Percentiles rank a stretch among this genome's conserved stretches.
Evolutionary conservation across 1,284 basidiomycete species (phyloP).

Genomic region (Ceratorhiza oryzae-sativae): DNA sequence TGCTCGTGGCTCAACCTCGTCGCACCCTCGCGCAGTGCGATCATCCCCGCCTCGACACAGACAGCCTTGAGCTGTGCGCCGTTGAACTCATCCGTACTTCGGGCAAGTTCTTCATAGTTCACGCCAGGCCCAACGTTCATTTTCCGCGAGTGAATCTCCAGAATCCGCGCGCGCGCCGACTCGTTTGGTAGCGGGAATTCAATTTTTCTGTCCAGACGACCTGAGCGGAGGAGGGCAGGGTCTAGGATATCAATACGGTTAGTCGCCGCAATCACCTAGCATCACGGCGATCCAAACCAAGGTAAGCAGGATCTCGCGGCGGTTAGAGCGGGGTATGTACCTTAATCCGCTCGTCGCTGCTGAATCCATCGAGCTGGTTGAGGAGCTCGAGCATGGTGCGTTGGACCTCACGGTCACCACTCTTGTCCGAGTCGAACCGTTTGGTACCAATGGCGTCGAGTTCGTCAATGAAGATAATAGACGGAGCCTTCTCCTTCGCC

Average conservation of each 20-base stretch:
- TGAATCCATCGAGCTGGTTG: slow-evolving; percentile 81
- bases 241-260: slow-evolving; percentile 98
- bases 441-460: slow-evolving; percentile 83
- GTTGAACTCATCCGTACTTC: slow-evolving; percentile 81
- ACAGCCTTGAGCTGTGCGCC: slow-evolving; percentile 85
- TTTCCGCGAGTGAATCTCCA: slow-evolving; percentile 89
- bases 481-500: slow-evolving; percentile 78
- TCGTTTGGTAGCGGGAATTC: slow-evolving; percentile 83
- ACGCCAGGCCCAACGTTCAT: slow-evolving; percentile 82
- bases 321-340: slow-evolving; percentile 53
- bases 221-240: slow-evolving; percentile 76
- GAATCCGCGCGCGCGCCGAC: slow-evolving; percentile 72
- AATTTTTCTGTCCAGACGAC: slow-evolving; percentile 80
- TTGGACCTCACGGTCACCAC: slow-evolving; percentile 81
- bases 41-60: slow-evolving; percentile 99
- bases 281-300: slow-evolving; percentile 6
- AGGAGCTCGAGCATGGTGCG: slow-evolving; percentile 81
- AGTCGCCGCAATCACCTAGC: slow-evolving; percentile 95
- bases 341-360: slow-evolving; percentile 96
- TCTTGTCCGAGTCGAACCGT: slow-evolving; percentile 80
- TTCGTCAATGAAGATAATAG: slow-evolving; percentile 85
- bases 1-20: slow-evolving; percentile 91
- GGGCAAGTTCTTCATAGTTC: slow-evolving; percentile 78
- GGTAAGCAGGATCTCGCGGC: slow-evolving; percentile 19
- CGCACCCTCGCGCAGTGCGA: slow-evolving; percentile 92